phyloP scores from a whole-genome alignment of 2,329 filamentous ascomycete genomes.

The Colletotrichum tanaceti region DNA sequence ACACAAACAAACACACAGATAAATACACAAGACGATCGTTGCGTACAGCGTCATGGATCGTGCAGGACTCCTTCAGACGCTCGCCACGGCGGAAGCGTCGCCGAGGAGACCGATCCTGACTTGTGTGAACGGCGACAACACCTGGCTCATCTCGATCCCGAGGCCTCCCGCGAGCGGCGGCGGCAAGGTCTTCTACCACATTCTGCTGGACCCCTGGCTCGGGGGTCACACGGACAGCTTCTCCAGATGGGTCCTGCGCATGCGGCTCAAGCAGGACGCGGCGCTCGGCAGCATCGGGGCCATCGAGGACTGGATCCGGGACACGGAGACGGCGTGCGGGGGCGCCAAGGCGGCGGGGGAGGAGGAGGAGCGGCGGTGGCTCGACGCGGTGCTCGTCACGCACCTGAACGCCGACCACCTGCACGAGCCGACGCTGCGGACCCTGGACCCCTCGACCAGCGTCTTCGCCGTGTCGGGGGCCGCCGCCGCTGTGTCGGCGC shows the following conservation, averaged over 20 bases:
- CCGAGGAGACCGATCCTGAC: conserved; percentile 46
- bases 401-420: conserved; percentile 27
- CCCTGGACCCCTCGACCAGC: background rate
- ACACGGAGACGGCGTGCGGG: background rate
- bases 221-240: conserved; percentile 33
- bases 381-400: conserved; percentile 31
- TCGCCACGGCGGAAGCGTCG: background rate
- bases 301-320: background rate
- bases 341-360: background rate
- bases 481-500: background rate
- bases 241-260: conserved; percentile 2
- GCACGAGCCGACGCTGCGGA: conserved; percentile 18
- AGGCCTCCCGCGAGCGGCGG: conserved; percentile 43
- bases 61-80: background rate
- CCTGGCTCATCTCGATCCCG: conserved; percentile 51
- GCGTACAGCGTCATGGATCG: background rate
- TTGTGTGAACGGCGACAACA: conserved; percentile 50
- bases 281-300: background rate
- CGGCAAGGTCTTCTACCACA: conserved; percentile 47
- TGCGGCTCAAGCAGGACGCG: background rate
- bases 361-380: background rate
- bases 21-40: background rate
- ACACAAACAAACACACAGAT: no score
- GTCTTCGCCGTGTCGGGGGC: conserved; percentile 19
- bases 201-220: conserved; percentile 51